Percentiles rank a stretch among this genome's conserved stretches.
phyloP scores from a whole-genome alignment of 2,329 filamentous ascomycete species.

The Torrubiella hemipterigena region DNA sequence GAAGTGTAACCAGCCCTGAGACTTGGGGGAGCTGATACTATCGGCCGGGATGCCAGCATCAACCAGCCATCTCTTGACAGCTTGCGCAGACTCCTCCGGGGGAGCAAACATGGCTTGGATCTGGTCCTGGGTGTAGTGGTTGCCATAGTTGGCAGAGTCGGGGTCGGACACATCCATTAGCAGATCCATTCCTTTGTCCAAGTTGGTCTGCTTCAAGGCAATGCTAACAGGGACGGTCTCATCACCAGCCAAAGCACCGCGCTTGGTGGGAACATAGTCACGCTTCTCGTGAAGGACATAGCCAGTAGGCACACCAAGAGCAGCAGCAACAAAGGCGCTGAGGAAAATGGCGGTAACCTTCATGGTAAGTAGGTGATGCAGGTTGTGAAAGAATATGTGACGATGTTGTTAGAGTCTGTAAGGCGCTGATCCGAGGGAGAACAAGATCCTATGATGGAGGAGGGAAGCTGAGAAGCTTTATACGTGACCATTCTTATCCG shows the following conservation, averaged over 20 bases:
- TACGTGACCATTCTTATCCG: too few relatives aligned
- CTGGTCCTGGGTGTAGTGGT: slow-evolving; percentile 31
- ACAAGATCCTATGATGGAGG: too few relatives aligned
- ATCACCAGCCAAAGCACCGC: background rate
- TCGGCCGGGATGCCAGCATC: slow-evolving; percentile 33
- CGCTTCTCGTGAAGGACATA: background rate
- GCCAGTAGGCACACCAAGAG: background rate
- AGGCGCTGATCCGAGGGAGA: too few relatives aligned
- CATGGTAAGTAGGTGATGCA: too few relatives aligned
- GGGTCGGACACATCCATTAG: slow-evolving; percentile 19
- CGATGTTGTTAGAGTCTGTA: too few relatives aligned
- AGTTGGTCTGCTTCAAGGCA: slow-evolving; percentile 1
- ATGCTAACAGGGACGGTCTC: background rate
- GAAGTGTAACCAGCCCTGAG: slow-evolving; percentile 28
- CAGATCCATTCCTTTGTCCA: slow-evolving; percentile 1
- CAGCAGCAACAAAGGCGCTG: background rate
- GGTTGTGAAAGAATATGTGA: too few relatives aligned
- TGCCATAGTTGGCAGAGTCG: slow-evolving; percentile 28
- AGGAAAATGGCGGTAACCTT: background rate
- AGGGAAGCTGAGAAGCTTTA: too few relatives aligned
- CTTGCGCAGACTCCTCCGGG: slow-evolving; percentile 28
- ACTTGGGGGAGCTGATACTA: slow-evolving; percentile 34
- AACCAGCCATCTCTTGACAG: slow-evolving; percentile 40
- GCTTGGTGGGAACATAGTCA: background rate
- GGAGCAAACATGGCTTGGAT: slow-evolving; percentile 30